Percentiles rank a stretch among this genome's conserved stretches.
Evolutionary conservation across 2,329 filamentous ascomycete genomes (phyloP).

Genomic region (Paecilomyces dactylethromorphus): DNA sequence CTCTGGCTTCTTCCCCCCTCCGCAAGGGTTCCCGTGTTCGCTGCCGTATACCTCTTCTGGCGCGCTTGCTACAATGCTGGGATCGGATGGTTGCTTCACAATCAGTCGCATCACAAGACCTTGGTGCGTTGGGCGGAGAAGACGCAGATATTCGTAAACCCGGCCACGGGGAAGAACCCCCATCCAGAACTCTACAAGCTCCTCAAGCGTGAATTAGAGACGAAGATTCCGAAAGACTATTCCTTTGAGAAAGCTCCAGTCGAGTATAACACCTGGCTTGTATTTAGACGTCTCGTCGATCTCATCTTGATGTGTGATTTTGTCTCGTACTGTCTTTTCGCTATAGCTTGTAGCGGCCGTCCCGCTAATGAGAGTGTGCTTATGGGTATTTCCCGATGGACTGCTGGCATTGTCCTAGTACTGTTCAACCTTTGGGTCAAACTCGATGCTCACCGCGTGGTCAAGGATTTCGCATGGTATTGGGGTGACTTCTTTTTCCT

Average conservation of each 20-base stretch:
- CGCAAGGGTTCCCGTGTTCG: constrained; percentile 71
- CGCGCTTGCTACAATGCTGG: constrained; percentile 86
- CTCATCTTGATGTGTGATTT: constrained; percentile 99
- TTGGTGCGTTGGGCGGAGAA: constrained; percentile 83
- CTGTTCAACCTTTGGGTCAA: constrained; percentile 98
- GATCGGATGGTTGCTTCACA: constrained; percentile 81
- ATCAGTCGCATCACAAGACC: constrained; percentile 82
- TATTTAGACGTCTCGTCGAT: constrained; percentile 92
- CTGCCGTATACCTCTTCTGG: constrained; percentile 84
- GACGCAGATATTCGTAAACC: constrained; percentile 78
- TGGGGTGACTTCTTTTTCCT: constrained; percentile 99
- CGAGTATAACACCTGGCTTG: constrained; percentile 98
- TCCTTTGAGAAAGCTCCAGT: constrained; percentile 85
- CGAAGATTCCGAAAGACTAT: constrained; percentile 92
- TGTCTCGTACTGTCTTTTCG: constrained; percentile 92
- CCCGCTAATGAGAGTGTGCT: constrained; percentile 65
- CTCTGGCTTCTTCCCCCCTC: constrained; percentile 66
- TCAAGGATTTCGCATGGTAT: constrained; percentile 99
- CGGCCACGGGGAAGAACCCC: constrained; percentile 72
- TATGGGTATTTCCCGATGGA: constrained; percentile 71
- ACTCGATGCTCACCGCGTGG: constrained; percentile 91
- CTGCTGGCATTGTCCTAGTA: constrained; percentile 68
- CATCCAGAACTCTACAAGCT: constrained; percentile 75
- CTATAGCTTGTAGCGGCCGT: constrained; percentile 73
- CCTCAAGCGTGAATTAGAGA: constrained; percentile 83